A percentile compares a stretch with the other conserved stretches of the same genome.
phyloP scores from a whole-genome alignment of 768 basidiomycete genomes.

The Russula sp. region DNA sequence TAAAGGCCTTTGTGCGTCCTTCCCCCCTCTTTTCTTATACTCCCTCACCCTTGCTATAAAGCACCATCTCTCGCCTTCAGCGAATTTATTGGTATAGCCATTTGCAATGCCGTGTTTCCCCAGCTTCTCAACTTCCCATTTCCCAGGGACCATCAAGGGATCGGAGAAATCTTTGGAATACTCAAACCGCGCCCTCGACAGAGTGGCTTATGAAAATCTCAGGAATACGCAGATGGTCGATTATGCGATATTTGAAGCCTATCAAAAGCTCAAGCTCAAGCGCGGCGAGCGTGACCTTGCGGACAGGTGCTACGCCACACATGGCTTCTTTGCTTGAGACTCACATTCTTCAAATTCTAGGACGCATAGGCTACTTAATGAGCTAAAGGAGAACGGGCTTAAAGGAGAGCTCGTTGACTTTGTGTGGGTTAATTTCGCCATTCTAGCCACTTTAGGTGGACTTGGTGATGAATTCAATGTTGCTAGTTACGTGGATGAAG shows the following conservation, averaged over 20 bases:
- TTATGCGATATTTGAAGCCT: constrained; percentile 40
- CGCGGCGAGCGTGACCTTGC: constrained; percentile 46
- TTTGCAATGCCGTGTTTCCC: neutral
- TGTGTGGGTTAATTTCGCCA: constrained; percentile 34
- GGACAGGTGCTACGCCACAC: constrained; percentile 39
- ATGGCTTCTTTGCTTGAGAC: neutral
- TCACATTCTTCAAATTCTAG: constrained; percentile 27
- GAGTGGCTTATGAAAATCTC: neutral
- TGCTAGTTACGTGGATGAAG: constrained; percentile 63
- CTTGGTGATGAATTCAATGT: neutral
- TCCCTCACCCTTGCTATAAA: constrained; percentile 23
- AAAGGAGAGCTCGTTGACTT: constrained; percentile 44
- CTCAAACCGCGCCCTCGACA: constrained; percentile 11
- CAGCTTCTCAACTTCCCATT: neutral
- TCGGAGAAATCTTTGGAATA: constrained; percentile 43
- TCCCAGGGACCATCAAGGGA: constrained; percentile 55
- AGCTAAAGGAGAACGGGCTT: constrained; percentile 28
- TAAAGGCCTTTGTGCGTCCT: constrained; percentile 43
- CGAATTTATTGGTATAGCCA: constrained; percentile 48
- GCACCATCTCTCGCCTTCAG: constrained; percentile 57
- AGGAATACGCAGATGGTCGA: neutral
- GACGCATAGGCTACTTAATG: constrained; percentile 42
- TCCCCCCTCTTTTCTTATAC: neutral
- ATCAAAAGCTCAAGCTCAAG: constrained; percentile 39
- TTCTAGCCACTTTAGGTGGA: neutral